Percentiles rank a stretch among this genome's conserved stretches.
These are phyloP conservation scores for Phytophthora constricta DNA, from an alignment of 352 stramenopile species.

Conservation along the genomic window DNA sequence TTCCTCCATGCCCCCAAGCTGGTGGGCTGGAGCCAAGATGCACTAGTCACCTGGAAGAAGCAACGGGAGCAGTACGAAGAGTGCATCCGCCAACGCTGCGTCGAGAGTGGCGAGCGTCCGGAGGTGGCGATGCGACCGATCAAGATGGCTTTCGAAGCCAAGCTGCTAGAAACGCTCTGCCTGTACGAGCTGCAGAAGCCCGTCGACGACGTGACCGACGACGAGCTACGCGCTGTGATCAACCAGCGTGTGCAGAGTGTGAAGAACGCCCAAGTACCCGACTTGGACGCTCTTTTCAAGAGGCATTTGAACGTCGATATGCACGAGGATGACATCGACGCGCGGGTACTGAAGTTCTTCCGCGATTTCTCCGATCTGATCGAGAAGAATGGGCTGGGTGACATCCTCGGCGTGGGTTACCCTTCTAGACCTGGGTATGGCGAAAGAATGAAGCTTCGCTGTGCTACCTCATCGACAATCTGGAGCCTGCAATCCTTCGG, in stretches of 20 bases:
- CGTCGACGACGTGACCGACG: constrained; percentile 8
- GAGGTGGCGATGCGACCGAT: background rate
- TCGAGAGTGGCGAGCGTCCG: background rate
- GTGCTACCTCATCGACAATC: constrained; percentile 13
- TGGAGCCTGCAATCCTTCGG: constrained; percentile 11
- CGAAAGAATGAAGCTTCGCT: constrained; percentile 16
- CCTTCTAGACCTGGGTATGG: background rate
- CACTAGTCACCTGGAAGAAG: constrained; percentile 7
- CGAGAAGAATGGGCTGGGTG: background rate
- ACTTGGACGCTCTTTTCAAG: constrained; percentile 7
- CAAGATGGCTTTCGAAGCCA: background rate
- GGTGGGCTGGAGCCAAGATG: background rate
- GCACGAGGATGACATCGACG: constrained; percentile 5
- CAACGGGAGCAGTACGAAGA: constrained; percentile 1
- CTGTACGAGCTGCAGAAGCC: constrained; percentile 4
- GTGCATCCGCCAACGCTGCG: constrained; percentile 8
- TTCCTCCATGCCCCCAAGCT: constrained; percentile 1
- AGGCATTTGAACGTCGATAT: constrained; percentile 8
- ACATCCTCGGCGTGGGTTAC: constrained; percentile 7
- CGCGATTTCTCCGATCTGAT: constrained; percentile 1
- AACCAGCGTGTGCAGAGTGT: background rate
- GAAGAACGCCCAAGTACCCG: constrained; percentile 9
- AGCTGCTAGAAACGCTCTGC: constrained; percentile 6
- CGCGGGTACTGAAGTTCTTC: constrained; percentile 8
- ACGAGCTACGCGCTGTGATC: constrained; percentile 8